Evolutionary conservation across 2,329 filamentous ascomycete genomes (phyloP), one percentile per base, ranked within the genome.

Genomic region (Pseudocercospora fijiensis): DNA sequence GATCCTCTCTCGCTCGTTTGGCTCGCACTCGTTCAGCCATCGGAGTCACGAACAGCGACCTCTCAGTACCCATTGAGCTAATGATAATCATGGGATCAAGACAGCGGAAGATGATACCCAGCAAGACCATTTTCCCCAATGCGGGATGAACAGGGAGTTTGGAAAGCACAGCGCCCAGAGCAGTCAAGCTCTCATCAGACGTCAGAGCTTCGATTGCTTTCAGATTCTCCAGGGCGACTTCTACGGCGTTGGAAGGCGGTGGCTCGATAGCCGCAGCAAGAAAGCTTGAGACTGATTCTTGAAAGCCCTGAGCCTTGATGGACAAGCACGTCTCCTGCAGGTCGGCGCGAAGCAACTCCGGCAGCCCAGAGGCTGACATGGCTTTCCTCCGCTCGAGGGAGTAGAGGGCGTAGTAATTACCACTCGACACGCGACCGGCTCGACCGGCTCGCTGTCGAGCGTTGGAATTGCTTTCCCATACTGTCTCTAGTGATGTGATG

Each of bases 51-150:
- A 79, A 78, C 7, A 81, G 64, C n/a, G 73, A 65, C n/a, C 76
- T 66, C 41, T 75, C 73, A 4, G 70, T 66, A 4, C 70, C 71
- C 5, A 77, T 72, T 16, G 76, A 74, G 37, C 77, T 80, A 4
- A 82, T 66, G 27, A 83, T 77, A 27, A 84, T 67, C 67, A 84
- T 78, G 0, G 82, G 81, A 65, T 84, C 81, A 4, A 84, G 73
- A 67, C 82, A 84, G 41, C 77, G 76, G 73, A 84, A 84, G 52
- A 84, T 77, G 26, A 82, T 72, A 5, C 82, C 82, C 9, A 84
- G 72, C 20, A 83, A 60, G 58, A 84, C 77, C 78, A 84, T 79
- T 64, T 83, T 84, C 28, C 78, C 82, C 37, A 80, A 67, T 3
- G 73, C 67, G 6, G 82, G 82, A 61, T 80, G 76, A 4, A 83